A percentile compares a stretch with the other conserved stretches of the same genome.
Evolutionary conservation across 768 basidiomycete genomes (phyloP).

Genomic region (Tylopilus sp.): DNA sequence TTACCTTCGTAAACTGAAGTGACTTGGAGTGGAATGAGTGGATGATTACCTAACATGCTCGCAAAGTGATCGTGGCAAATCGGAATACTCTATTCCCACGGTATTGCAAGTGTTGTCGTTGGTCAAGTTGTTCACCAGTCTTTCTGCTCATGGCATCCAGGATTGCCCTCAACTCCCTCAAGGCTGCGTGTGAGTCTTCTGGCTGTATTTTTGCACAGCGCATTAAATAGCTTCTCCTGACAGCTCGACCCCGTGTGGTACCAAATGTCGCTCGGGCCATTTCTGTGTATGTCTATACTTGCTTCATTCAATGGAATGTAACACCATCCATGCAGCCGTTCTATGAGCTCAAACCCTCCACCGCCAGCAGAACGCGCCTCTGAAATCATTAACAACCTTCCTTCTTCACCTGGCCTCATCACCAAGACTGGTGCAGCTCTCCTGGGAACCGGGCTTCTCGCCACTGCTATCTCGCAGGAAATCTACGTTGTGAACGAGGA

Average conservation of each 20-base stretch:
- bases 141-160: conserved; percentile 57
- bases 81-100: conserved; percentile 33
- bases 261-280: conserved; percentile 44
- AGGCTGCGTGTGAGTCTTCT: conserved; percentile 49
- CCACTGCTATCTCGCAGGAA: conserved; percentile 94
- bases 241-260: conserved; percentile 56
- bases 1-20: too few relatives aligned
- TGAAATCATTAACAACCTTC: conserved; percentile 84
- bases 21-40: too few relatives aligned
- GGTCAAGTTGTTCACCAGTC: conserved; percentile 1
- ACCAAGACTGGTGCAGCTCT: conserved; percentile 94
- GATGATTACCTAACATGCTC: conserved; percentile 16
- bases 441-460: conserved; percentile 83
- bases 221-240: neutral
- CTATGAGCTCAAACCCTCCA: conserved; percentile 62
- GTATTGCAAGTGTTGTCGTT: conserved; percentile 5
- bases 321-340: conserved; percentile 44
- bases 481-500: conserved; percentile 98
- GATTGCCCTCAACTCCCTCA: conserved; percentile 63
- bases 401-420: conserved; percentile 81
- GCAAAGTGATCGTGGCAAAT: conserved; percentile 22
- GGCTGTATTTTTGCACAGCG: neutral
- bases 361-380: conserved; percentile 86
- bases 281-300: conserved; percentile 42
- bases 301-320: conserved; percentile 4